phyloP scores from a whole-genome alignment of 2,329 filamentous ascomycete species.

The Cladosporium austrohemisphaericum region DNA sequence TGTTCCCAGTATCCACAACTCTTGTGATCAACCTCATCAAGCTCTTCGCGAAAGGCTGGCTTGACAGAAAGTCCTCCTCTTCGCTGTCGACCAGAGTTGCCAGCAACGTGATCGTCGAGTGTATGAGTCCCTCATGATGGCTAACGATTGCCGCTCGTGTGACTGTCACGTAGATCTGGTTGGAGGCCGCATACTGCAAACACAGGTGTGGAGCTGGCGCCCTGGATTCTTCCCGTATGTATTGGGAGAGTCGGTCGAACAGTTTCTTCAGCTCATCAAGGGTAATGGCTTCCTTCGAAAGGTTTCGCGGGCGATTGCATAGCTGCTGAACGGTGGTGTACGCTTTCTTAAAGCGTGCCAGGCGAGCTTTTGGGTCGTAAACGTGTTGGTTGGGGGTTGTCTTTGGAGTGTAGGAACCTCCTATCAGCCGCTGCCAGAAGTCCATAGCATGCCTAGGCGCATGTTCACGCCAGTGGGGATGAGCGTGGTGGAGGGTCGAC shows the following conservation, averaged over 20 bases:
- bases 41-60: conserved; percentile 76
- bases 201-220: conserved; percentile 87
- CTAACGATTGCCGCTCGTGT: conserved; percentile 84
- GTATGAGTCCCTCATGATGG: conserved; percentile 80
- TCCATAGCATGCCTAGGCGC: conserved; percentile 25
- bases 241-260: conserved; percentile 56
- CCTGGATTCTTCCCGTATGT: conserved; percentile 85
- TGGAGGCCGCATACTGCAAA: conserved; percentile 77
- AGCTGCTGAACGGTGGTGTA: conserved; percentile 60
- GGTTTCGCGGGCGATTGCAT: conserved; percentile 55
- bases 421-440: conserved; percentile 58
- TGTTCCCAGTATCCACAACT: conserved; percentile 69
- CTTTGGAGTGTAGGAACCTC: conserved; percentile 51
- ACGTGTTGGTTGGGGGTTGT: conserved; percentile 40
- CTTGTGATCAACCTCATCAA: conserved; percentile 81
- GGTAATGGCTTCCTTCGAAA: conserved; percentile 50
- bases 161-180: conserved; percentile 85
- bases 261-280: conserved; percentile 49
- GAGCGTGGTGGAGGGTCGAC: not conserved
- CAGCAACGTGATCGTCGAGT: conserved; percentile 80
- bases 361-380: conserved; percentile 58
- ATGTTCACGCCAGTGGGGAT: conserved; percentile 12
- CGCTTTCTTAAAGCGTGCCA: conserved; percentile 58
- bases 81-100: conserved; percentile 92
- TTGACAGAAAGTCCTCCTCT: conserved; percentile 90